Base-by-base conservation (phyloP, 2,329 filamentous ascomycete genomes). In the Epichloe scottii region DNA sequence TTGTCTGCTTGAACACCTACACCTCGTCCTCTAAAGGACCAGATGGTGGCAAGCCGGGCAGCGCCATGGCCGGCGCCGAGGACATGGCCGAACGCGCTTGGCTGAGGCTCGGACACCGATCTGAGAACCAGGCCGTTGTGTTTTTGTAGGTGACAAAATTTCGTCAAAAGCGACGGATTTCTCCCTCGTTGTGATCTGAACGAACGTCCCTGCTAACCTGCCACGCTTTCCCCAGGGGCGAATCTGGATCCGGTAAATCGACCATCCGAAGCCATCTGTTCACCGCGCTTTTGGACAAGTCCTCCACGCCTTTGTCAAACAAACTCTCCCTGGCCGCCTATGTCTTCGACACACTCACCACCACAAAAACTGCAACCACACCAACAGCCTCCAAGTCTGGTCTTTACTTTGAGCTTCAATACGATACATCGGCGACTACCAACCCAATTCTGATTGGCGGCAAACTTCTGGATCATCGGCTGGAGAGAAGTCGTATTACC, bases 311-410 rank as follows among this genome's bases (percentile, higher is more conserved):
- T 0, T 73, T 98, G 3, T 97, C 91, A 2, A 88, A 84, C 58
- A 98, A 96, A 68, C 77, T 96, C 19, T 96, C 91, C 3, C 84
- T 94, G 47, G 91, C 91, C 21, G 85, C 91, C 42, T 98, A 96
- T 66, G 81, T 97, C 54, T 98, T 98, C 66, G 93, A 98, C 64
- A 87, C 89, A 2, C 78, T 98, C 53, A 98, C 93, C 5, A 97
- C 93, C 1, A 98, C 93, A 26, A 98, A 98, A 71, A 95, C 91
- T 2, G 84, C 90, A 35, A 97, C 91, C 1, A 97, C 91, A 0
- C 90, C 90, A 1, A 95, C 89, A 2, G 93, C 93, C 30, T 97
- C 91, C 48, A 97, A 97, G 68, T 86, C 93, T 11, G 93, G 93
- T 55, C 77, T 98, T 15, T 95, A 95, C 65, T 93, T 93, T 66